A percentile compares a stretch with the other conserved stretches of the same genome.
phyloP scores from a whole-genome alignment of 1,284 basidiomycete genomes.

The Trichosporon sp. region DNA sequence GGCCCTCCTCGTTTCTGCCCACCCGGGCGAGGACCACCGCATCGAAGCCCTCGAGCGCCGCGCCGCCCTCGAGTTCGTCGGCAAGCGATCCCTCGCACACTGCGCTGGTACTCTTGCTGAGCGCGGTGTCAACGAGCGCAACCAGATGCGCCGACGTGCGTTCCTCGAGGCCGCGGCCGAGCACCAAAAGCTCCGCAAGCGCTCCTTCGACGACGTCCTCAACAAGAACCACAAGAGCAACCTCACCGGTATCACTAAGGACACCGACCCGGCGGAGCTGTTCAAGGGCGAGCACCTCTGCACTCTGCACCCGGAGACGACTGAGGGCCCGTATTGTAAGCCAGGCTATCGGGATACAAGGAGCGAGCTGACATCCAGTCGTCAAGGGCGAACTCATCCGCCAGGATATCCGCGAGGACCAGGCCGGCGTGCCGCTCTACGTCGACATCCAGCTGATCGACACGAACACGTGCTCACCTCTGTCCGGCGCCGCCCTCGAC shows the following conservation, averaged over 20 bases:
- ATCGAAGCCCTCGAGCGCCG: constrained; percentile 24
- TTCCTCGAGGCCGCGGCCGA: neutral
- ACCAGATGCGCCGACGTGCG: constrained; percentile 19
- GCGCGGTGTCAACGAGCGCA: constrained; percentile 24
- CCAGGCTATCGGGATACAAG: neutral
- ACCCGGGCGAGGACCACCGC: constrained; percentile 29
- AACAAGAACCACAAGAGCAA: constrained; percentile 25
- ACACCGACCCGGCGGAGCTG: constrained; percentile 23
- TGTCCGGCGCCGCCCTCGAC: constrained; percentile 69
- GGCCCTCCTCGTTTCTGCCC: constrained; percentile 27
- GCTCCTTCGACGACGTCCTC: constrained; percentile 21
- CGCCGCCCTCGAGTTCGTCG: constrained; percentile 19
- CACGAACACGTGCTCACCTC: constrained; percentile 70
- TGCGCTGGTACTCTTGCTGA: constrained; percentile 22
- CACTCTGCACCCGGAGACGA: constrained; percentile 34
- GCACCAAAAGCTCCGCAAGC: neutral
- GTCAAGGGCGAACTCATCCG: constrained; percentile 54
- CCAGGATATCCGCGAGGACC: constrained; percentile 61
- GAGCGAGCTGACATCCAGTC: constrained; percentile 19
- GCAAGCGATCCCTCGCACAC: constrained; percentile 27
- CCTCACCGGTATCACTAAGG: constrained; percentile 30
- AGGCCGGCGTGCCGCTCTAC: constrained; percentile 61
- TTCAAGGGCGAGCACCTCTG: constrained; percentile 30
- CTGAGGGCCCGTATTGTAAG: constrained; percentile 36
- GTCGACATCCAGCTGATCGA: constrained; percentile 60